Conservation (phyloP, 495 filamentous ascomycete species). For the Beverwykella pulmonaria region DNA sequence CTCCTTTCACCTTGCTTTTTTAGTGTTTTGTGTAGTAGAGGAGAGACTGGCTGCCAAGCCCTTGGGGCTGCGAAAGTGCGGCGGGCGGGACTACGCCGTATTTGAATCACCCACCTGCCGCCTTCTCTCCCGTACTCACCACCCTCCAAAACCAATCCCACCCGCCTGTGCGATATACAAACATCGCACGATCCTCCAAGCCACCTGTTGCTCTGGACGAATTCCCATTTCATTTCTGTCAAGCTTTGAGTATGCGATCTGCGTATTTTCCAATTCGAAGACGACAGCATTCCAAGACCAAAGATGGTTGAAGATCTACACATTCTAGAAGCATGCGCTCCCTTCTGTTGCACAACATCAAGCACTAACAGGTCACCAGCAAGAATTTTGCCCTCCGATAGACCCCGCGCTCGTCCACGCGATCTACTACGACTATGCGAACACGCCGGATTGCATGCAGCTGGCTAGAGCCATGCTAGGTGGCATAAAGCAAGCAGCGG, state of each 20-base stretch:
- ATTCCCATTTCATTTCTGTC: not conserved
- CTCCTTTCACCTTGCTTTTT: too few relatives aligned
- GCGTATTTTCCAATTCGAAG: not conserved
- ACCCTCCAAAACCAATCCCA: not conserved
- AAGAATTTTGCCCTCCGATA: conserved; percentile 63
- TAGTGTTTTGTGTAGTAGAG: too few relatives aligned
- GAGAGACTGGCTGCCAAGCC: too few relatives aligned
- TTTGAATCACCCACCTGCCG: too few relatives aligned
- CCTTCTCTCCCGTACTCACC: not conserved
- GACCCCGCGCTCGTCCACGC: conserved; percentile 67
- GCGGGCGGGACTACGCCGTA: too few relatives aligned
- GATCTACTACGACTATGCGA: conserved; percentile 67
- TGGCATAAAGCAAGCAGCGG: conserved; percentile 60
- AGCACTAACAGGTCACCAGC: conserved; percentile 34
- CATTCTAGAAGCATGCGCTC: conserved; percentile 17
- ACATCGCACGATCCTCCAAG: not conserved
- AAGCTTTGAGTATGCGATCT: conserved; percentile 12
- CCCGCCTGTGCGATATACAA: not conserved
- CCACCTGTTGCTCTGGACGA: not conserved
- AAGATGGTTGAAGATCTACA: conserved; percentile 34
- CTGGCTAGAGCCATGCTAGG: conserved; percentile 59
- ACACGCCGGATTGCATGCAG: conserved; percentile 53
- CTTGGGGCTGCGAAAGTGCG: too few relatives aligned
- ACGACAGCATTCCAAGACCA: conserved; percentile 16
- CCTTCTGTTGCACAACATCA: not conserved